Conservation (phyloP, 2,329 filamentous ascomycete species). For the Aspergillus calidoustus region DNA sequence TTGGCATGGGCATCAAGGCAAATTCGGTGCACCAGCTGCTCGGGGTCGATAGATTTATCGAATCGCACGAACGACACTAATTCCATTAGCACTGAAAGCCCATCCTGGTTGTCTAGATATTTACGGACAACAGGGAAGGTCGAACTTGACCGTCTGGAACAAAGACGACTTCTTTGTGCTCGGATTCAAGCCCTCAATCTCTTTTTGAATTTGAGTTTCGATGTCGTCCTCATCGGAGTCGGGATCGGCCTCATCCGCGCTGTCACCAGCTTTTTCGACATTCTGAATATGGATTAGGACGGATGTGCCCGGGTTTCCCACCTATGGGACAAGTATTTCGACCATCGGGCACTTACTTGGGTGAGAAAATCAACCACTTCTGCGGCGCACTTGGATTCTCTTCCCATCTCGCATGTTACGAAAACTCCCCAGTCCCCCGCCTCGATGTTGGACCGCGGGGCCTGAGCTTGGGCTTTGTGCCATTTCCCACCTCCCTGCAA, state of each 20-base stretch:
- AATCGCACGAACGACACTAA: conserved; percentile 58
- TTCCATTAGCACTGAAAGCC: conserved; percentile 17
- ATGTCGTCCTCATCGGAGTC: conserved; percentile 55
- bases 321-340: not conserved
- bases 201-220: conserved; percentile 63
- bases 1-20: conserved; percentile 60
- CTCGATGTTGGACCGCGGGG: conserved; percentile 37
- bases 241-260: conserved; percentile 32
- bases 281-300: conserved; percentile 15
- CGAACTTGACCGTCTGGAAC: conserved; percentile 58
- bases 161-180: conserved; percentile 50
- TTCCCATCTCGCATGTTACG: conserved; percentile 65
- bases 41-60: conserved; percentile 61
- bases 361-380: conserved; percentile 63
- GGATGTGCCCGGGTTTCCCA: not conserved
- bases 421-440: conserved; percentile 65
- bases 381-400: conserved; percentile 62
- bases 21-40: conserved; percentile 62
- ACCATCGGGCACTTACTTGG: conserved; percentile 47
- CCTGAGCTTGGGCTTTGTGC: conserved; percentile 29
- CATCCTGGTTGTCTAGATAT: conserved; percentile 6
- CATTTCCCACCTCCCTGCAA: conserved; percentile 37
- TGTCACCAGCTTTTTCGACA: conserved; percentile 23
- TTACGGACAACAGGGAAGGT: conserved; percentile 53
- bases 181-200: conserved; percentile 58